Base-by-base conservation (phyloP, 371 early-diverging fungal species). In the Mortierella sp. region DNA sequence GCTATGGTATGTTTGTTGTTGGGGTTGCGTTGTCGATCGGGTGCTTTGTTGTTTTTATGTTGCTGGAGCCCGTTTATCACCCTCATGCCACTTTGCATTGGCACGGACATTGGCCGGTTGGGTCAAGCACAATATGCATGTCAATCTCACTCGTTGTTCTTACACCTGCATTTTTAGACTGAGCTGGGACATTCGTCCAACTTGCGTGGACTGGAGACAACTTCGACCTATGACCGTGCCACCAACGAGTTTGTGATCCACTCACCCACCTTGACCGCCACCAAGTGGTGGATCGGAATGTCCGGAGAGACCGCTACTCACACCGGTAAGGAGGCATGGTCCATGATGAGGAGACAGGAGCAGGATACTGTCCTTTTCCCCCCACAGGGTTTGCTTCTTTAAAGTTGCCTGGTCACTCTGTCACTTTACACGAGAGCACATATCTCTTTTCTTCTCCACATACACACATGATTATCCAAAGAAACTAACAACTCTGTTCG, bases 251-350 rank as follows among this genome's bases (percentile, higher is more conserved):
- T 94, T 74, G 91, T 96, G 48, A 92, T 97, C 82, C 93, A 97
- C 78, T 95, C 97, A 21, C 97, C 97, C 8, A 92, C 93, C 10
- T 88, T 97, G 44, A 95, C 96, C 1, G 88, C 97, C 31, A 95
- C 97, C 28, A 97, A 96, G 88, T 97, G 97, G 96, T 98, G 98
- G 97, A 97, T 97, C 83, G 98, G 98, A 69, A 96, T 96, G 80
- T 93, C 96, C 24, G 96, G 93, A 3, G 93, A 95, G 82, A 92
- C 95, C 5, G 94, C 96, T 34, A 95, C 96, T 1, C 95, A 96
- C 82, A 91, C 94, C 14, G 94, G 84, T 84, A 80, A 61, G 53
- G 9, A 48, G 59, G 0, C 37, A 3, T 43, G 10, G 50, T 28
- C n/a, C 28, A 74, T 48, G 9, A 46, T 46, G 48, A 40, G 43